Evolutionary conservation across 805 yeast genomes (phyloP).

Genomic region (Brettanomyces bruxellensis): DNA sequence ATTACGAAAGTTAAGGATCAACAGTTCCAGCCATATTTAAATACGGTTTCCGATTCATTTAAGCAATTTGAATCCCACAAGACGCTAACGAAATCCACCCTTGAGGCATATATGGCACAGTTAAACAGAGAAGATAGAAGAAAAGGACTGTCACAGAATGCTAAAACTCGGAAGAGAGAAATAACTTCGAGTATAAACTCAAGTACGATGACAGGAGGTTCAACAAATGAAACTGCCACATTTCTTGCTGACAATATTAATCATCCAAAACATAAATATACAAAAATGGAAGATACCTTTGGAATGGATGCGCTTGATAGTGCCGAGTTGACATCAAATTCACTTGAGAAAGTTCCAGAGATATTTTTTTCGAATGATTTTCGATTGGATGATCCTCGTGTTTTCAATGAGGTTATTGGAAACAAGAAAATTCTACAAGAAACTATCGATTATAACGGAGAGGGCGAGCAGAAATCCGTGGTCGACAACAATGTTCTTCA

Average conservation of each 20-base stretch:
- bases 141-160: constrained; percentile 1
- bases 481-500: constrained; percentile 53
- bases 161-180: not conserved
- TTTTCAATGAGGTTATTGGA: constrained; percentile 67
- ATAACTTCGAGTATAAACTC: not conserved
- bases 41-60: constrained; percentile 35
- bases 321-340: constrained; percentile 7
- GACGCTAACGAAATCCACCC: constrained; percentile 33
- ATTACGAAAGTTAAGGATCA: constrained; percentile 32
- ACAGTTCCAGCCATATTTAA: constrained; percentile 35
- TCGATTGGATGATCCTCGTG: constrained; percentile 79
- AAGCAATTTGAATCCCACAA: constrained; percentile 33
- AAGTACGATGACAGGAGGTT: not conserved
- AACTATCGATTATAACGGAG: constrained; percentile 22
- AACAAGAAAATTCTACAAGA: constrained; percentile 33
- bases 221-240: not conserved
- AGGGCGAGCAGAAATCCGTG: constrained; percentile 28
- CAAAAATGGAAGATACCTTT: no score
- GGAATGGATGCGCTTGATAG: no score
- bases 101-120: constrained; percentile 26
- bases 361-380: constrained; percentile 63
- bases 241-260: not conserved
- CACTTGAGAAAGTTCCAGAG: constrained; percentile 48
- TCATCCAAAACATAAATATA: no score
- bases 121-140: constrained; percentile 15